Evolutionary conservation across 805 yeast genomes (phyloP).

Genomic region (Hanseniaspora pseudoguilliermondii): DNA sequence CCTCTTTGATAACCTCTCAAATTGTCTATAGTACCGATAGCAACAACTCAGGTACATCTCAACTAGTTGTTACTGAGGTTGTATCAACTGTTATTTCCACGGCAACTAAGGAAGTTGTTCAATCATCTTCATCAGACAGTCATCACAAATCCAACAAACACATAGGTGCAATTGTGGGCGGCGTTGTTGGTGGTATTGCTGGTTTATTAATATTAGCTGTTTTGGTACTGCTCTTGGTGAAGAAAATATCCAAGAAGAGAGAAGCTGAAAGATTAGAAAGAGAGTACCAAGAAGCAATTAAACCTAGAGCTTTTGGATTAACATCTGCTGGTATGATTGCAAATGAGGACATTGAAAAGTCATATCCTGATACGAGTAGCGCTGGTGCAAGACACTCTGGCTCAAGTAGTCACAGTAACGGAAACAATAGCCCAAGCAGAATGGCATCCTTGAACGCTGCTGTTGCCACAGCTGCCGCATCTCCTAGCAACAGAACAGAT

Average conservation of each 20-base stretch:
- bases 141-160: slow-evolving; percentile 18
- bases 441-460: neutral
- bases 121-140: slow-evolving; percentile 5
- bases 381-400: slow-evolving; percentile 7
- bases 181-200: slow-evolving; percentile 45
- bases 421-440: neutral
- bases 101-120: slow-evolving; percentile 8
- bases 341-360: slow-evolving; percentile 5
- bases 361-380: neutral
- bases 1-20: slow-evolving; percentile 7
- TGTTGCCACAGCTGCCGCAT: neutral
- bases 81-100: slow-evolving; percentile 16
- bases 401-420: neutral
- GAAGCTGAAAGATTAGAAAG: slow-evolving; percentile 42
- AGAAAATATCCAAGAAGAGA: slow-evolving; percentile 27
- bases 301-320: slow-evolving; percentile 25
- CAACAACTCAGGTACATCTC: slow-evolving; percentile 24
- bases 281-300: slow-evolving; percentile 46
- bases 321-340: slow-evolving; percentile 11
- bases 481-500: neutral
- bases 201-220: slow-evolving; percentile 34
- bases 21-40: slow-evolving; percentile 17
- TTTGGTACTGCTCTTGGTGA: slow-evolving; percentile 29
- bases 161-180: slow-evolving; percentile 51
- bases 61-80: slow-evolving; percentile 22